Evolutionary conservation across 441 rosid genomes (phyloP), one percentile per base, ranked within the genome.

Genomic region (Eugenia klotzschiana): DNA sequence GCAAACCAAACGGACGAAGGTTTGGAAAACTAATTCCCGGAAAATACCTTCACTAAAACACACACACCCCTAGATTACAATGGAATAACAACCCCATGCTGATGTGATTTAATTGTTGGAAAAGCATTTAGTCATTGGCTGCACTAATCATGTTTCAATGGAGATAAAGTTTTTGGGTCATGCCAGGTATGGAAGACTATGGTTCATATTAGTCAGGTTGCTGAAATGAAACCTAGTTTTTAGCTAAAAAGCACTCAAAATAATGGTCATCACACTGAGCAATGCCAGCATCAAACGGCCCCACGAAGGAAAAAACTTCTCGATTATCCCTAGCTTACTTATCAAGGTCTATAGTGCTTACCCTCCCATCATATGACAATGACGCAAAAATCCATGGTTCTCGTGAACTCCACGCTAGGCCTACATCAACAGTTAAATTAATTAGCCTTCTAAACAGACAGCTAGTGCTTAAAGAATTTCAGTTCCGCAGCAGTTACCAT

Each of bases 371-470:
- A 79, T 94, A 96, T 43, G 99, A 96, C 82, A 96, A 82, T 27
- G 98, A 95, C 46, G 98, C 98, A 89, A 96, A 96, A 82, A 95
- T 87, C 98, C 92, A 95, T 82, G 98, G 97, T 86, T 96, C 98
- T 12, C 95, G 93, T 80, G 92, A 89, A 87, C 99, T 95, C 99
- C 98, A 95, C 82, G 98, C 91, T 87, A 96, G 93, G 82, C 95
- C 99, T 95, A 90, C 64, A 89, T 84, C 79, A 60, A 13, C 82
- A 84, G 84, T 69, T 82, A 55, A 83, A 86, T 54, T 18, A 57
- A 80, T 87, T 54, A 84, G 79, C 79, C 50, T 51, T 56, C 79
- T 29, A 58, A 33, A 54, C 4, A 79, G 51, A 74, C 50, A 56
- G 49, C 13, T 33, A 82, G 33, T 51, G 23, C 56, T 49, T n/a